Evolutionary conservation across 1,284 basidiomycete genomes (phyloP).

Genomic region (Irpex sp.): DNA sequence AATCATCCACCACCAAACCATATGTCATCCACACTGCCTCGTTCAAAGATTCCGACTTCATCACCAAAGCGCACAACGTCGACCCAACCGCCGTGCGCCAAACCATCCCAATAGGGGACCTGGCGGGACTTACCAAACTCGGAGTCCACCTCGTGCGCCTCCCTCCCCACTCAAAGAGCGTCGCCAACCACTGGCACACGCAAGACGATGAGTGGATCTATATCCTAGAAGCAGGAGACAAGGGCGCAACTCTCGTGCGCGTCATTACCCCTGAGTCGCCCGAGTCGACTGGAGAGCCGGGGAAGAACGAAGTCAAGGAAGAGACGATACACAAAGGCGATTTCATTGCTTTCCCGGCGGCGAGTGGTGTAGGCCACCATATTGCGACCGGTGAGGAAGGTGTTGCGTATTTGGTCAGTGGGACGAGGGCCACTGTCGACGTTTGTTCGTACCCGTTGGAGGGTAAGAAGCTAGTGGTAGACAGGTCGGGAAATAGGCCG

Average conservation of each 20-base stretch:
- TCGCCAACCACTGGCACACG: conserved; percentile 24
- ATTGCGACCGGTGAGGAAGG: conserved; percentile 18
- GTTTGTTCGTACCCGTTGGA: conserved; percentile 19
- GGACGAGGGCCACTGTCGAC: conserved; percentile 21
- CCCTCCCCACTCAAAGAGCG: conserved; percentile 19
- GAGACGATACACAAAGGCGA: conserved; percentile 21
- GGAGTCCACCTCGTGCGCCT: conserved; percentile 25
- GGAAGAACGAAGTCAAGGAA: conserved; percentile 13
- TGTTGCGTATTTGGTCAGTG: conserved; percentile 24
- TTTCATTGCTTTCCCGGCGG: conserved; percentile 25
- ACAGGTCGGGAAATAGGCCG: not conserved
- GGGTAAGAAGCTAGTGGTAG: conserved; percentile 14
- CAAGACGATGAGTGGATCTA: conserved; percentile 28
- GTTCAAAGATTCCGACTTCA: not conserved
- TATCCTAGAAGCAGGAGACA: conserved; percentile 23
- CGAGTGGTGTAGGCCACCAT: conserved; percentile 15
- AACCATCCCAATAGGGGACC: conserved; percentile 22
- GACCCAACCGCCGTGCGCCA: conserved; percentile 15
- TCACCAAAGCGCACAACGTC: not conserved
- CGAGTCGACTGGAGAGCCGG: conserved; percentile 8
- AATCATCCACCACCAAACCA: not conserved
- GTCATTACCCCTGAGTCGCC: not conserved
- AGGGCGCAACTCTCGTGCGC: conserved; percentile 15
- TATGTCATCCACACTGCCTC: not conserved
- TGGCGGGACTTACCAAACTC: conserved; percentile 21